phyloP scores from a whole-genome alignment of 441 rosid genomes.

The Populus tomentosa region DNA sequence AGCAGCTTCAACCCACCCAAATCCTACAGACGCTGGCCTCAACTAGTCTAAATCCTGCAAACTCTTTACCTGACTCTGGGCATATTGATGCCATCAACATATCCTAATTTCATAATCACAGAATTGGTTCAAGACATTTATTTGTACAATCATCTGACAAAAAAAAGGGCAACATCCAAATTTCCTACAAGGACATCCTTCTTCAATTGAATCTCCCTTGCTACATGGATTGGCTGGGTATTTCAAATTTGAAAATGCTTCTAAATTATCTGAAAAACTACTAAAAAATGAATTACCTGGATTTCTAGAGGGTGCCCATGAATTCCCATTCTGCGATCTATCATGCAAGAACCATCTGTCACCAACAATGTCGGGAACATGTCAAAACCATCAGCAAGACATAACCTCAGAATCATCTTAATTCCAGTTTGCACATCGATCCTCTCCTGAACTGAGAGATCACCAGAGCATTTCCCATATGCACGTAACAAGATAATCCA shows the following conservation, averaged over 20 bases:
- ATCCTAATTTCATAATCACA: neutral
- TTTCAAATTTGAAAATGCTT: neutral
- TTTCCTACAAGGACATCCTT: neutral
- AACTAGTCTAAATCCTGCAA: neutral
- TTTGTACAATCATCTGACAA: neutral
- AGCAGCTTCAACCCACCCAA: neutral
- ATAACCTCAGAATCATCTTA: conserved; percentile 70
- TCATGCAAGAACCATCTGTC: conserved; percentile 92
- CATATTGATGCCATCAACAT: neutral
- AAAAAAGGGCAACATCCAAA: neutral
- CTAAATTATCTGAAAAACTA: neutral
- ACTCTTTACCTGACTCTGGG: neutral
- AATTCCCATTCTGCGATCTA: conserved; percentile 89
- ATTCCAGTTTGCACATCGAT: conserved; percentile 93
- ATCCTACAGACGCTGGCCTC: neutral
- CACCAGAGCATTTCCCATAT: conserved; percentile 76
- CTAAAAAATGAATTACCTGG: conserved; percentile 35
- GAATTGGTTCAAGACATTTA: neutral
- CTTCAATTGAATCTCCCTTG: neutral
- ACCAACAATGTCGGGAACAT: conserved; percentile 88
- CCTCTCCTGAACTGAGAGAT: conserved; percentile 75
- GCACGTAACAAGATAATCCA: conserved; percentile 87
- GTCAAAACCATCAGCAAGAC: conserved; percentile 88
- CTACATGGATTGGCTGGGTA: neutral
- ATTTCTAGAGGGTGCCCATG: conserved; percentile 94